Base-by-base conservation (phyloP, 768 basidiomycete species). In the Hericium alpestre region DNA sequence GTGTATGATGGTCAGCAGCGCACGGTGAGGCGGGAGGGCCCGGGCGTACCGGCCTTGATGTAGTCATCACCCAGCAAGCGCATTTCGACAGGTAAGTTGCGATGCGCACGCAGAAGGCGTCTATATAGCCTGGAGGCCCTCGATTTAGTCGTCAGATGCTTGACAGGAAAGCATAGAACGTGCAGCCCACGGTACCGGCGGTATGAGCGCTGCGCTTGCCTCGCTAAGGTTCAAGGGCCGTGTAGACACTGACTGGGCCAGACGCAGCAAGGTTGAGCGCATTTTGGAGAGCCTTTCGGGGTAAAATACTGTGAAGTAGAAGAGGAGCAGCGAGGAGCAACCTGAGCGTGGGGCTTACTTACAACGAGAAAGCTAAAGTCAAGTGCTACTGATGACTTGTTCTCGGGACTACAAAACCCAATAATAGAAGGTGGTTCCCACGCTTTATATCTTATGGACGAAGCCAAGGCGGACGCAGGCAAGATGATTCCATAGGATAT, bases 1-100 rank as follows among this genome's bases (percentile, higher is more conserved):
- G 23, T 25, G 18, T n/a, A 20, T 38, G 47, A 20, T 40, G 23
- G 40, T n/a, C 48, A 15, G 38, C 11, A 51, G 15, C 8, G 43
- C 48, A 50, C 10, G 25, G 11, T 23, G n/a, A 27, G 10, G 54
- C 27, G 27, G 2, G 10, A 22, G 22, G 20, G 25, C 20, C 22
- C 6, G 38, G 27, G 48, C 63, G 10, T 61, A 70, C 68, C 68
- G 20, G 64, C 60, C 63, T 78, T 78, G 61, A 79, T 69, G 62
- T 78, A 79, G 20, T 73, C 72, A 55, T 77, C 76, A 11, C 78
- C 78, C 59, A 79, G 63, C 43, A 71, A 71, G 20, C 76, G 63
- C 74, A 78, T 74, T 53, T 79, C 78, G 8, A 64, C 56, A 6
- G 78, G 74, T 0, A 79, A 62, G 13, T 58, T 59, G 48, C 69